phyloP scores from a whole-genome alignment of 1,139 yeast species.

The Yamadazyma pseudoaaseri region DNA sequence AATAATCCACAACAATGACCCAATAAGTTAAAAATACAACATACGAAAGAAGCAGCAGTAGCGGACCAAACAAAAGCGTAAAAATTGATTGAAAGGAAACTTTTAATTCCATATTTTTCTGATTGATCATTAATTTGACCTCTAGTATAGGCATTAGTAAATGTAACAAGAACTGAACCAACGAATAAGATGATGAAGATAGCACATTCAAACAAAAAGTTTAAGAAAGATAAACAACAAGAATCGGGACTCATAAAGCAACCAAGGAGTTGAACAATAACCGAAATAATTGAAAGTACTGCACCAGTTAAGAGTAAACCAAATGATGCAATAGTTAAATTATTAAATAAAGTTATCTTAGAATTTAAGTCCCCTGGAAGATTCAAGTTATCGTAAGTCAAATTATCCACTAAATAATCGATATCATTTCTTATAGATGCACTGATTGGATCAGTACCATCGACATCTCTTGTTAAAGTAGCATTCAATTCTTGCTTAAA shows the following conservation, averaged over 20 bases:
- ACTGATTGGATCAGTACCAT: slow-evolving; percentile 22
- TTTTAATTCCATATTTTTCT: slow-evolving; percentile 31
- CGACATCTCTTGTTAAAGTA: slow-evolving; percentile 25
- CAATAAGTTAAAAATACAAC: slow-evolving; percentile 33
- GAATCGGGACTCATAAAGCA: slow-evolving; percentile 36
- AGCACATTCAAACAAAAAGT: slow-evolving; percentile 33
- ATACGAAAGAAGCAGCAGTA: slow-evolving; percentile 35
- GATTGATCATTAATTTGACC: slow-evolving; percentile 30
- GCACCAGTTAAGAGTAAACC: slow-evolving; percentile 30
- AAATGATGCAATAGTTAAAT: slow-evolving; percentile 25
- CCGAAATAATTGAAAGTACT: slow-evolving; percentile 26
- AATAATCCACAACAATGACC: slow-evolving; percentile 48
- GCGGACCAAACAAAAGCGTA: slow-evolving; percentile 47
- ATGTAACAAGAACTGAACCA: slow-evolving; percentile 37
- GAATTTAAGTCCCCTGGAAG: slow-evolving; percentile 39
- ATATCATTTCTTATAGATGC: slow-evolving; percentile 24
- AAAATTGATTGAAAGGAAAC: slow-evolving; percentile 39
- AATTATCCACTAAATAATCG: slow-evolving; percentile 27
- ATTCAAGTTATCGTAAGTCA: slow-evolving; percentile 29
- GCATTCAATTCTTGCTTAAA: slow-evolving; percentile 41
- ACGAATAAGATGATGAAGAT: slow-evolving; percentile 32
- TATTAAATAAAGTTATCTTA: slow-evolving; percentile 31
- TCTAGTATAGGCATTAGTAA: slow-evolving; percentile 29
- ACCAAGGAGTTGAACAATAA: slow-evolving; percentile 31
- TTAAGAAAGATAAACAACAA: slow-evolving; percentile 40